These are phyloP conservation scores for Vigna unguiculata DNA, from an alignment of 306 rosid genomes.

Conservation along the genomic window DNA sequence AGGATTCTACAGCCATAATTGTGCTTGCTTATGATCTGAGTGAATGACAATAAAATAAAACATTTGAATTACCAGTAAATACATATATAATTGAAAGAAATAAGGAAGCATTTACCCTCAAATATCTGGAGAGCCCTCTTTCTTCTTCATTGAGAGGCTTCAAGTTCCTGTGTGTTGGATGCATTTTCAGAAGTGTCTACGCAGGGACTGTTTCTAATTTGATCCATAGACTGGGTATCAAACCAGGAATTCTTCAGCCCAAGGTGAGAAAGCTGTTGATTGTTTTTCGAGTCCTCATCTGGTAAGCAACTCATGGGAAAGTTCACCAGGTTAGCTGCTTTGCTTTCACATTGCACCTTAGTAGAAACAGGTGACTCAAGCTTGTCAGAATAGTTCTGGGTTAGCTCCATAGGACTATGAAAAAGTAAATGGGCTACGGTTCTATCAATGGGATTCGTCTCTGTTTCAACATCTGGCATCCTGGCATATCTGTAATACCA, in stretches of 20 bases:
- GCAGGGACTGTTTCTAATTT: slow-evolving; percentile 54
- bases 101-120: slow-evolving; percentile 72
- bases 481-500: slow-evolving; percentile 53
- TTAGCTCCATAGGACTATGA: slow-evolving; percentile 67
- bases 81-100: slow-evolving; percentile 42
- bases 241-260: slow-evolving; percentile 51
- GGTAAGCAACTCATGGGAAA: slow-evolving; percentile 50
- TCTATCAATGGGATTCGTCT: slow-evolving; percentile 92
- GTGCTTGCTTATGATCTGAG: slow-evolving; percentile 52
- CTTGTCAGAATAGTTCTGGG: slow-evolving; percentile 56
- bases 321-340: slow-evolving; percentile 45
- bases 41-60: slow-evolving; percentile 61
- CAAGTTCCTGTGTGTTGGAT: slow-evolving; percentile 60
- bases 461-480: slow-evolving; percentile 69
- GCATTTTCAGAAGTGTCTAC: slow-evolving; percentile 64
- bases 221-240: slow-evolving; percentile 52
- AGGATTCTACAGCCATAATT: slow-evolving; percentile 43
- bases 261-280: slow-evolving; percentile 47
- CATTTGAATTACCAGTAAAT: slow-evolving; percentile 57
- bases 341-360: slow-evolving; percentile 53
- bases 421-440: slow-evolving; percentile 94
- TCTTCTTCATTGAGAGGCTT: slow-evolving; percentile 67
- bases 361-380: slow-evolving; percentile 59
- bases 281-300: slow-evolving; percentile 50
- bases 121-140: slow-evolving; percentile 16